A percentile compares a stretch with the other conserved stretches of the same genome.
Conservation (phyloP, 1,284 basidiomycete genomes). For the Naganishia liquefaciens region DNA sequence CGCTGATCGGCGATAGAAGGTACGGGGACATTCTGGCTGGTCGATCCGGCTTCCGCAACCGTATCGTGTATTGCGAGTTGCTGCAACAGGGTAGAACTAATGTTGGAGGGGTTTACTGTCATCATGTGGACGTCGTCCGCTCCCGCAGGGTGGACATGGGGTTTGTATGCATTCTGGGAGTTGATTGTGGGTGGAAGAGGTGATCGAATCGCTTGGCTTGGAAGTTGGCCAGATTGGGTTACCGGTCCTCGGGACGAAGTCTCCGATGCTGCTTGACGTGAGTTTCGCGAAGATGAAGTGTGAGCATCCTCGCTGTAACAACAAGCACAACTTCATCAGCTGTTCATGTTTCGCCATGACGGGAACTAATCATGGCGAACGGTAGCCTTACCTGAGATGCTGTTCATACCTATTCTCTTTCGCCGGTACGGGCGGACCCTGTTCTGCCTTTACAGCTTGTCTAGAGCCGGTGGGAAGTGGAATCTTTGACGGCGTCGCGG, state of each 20-base stretch:
- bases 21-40: slow-evolving; percentile 7
- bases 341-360: not conserved
- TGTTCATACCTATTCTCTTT: slow-evolving; percentile 25
- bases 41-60: slow-evolving; percentile 55
- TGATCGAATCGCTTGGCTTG: slow-evolving; percentile 5
- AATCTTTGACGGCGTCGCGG: slow-evolving; percentile 15
- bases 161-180: slow-evolving; percentile 14
- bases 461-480: slow-evolving; percentile 5
- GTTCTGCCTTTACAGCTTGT: slow-evolving; percentile 1
- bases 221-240: slow-evolving; percentile 4
- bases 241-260: slow-evolving; percentile 1
- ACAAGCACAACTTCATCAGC: slow-evolving; percentile 23
- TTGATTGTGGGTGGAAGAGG: slow-evolving; percentile 10
- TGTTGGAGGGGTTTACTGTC: slow-evolving; percentile 48
- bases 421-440: slow-evolving; percentile 17
- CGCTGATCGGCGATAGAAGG: slow-evolving; percentile 28
- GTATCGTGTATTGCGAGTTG: slow-evolving; percentile 59
- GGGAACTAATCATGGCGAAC: not conserved
- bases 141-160: slow-evolving; percentile 5
- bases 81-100: slow-evolving; percentile 57
- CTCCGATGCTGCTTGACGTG: slow-evolving; percentile 12
- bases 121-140: slow-evolving; percentile 54
- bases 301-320: slow-evolving; percentile 10
- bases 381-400: slow-evolving; percentile 15
- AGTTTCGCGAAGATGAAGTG: slow-evolving; percentile 12